These are phyloP conservation scores for Manihot esculenta DNA, from an alignment of 441 rosid species.

Conservation along the genomic window DNA sequence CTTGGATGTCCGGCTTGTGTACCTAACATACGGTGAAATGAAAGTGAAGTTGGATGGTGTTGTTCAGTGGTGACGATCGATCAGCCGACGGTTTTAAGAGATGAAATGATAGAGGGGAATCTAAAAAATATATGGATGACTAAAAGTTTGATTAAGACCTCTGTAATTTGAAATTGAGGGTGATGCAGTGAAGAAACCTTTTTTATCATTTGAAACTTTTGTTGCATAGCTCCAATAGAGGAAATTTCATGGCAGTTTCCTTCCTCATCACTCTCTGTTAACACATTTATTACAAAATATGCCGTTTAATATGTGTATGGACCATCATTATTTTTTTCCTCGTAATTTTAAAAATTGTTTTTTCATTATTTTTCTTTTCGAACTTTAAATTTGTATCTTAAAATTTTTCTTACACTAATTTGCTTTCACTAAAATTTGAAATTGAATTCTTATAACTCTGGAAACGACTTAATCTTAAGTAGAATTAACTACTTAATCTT, in stretches of 20 bases:
- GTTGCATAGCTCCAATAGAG: slow-evolving; percentile 6
- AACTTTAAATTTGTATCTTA: too few species aligned
- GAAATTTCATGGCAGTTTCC: slow-evolving; percentile 16
- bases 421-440: too few species aligned
- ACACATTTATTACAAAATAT: background rate
- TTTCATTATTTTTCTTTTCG: too few species aligned
- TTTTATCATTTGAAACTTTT: background rate
- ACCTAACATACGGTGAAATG: background rate
- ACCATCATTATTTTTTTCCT: too few species aligned
- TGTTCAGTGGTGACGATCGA: background rate
- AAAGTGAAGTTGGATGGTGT: background rate
- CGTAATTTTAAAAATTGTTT: too few species aligned
- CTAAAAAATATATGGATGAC: background rate
- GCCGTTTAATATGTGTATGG: too few species aligned
- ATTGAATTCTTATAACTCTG: too few species aligned
- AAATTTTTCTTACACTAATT: too few species aligned
- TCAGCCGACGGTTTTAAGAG: background rate
- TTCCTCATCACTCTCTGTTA: background rate
- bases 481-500: too few species aligned
- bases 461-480: too few species aligned
- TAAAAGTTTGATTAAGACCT: background rate
- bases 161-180: background rate
- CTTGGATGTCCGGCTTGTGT: background rate
- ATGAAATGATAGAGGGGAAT: too few species aligned
- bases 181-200: background rate